Evolutionary conservation across 202 grass and related monocot genomes (phyloP).

Genomic region (Brachypodium distachyon): DNA sequence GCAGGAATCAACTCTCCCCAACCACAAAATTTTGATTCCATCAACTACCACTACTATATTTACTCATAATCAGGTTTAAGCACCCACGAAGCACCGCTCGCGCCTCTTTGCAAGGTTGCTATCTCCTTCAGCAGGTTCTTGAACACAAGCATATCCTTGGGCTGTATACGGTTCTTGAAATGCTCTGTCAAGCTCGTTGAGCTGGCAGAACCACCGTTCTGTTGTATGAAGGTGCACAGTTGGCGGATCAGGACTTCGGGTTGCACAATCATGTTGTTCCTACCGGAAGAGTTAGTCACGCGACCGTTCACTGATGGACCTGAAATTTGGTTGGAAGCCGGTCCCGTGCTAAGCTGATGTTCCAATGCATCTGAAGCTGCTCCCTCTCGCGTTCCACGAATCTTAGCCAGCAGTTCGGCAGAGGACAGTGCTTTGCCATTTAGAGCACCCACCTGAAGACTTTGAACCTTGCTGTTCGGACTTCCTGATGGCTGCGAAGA

Average conservation of each 20-base stretch:
- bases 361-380: constrained; percentile 71
- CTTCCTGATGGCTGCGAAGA: constrained; percentile 31
- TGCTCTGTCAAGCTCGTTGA: constrained; percentile 66
- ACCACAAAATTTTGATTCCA: neutral
- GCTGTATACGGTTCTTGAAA: constrained; percentile 63
- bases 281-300: constrained; percentile 21
- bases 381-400: constrained; percentile 58
- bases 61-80: constrained; percentile 63
- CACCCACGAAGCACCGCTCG: constrained; percentile 50
- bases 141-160: constrained; percentile 69
- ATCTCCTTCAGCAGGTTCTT: constrained; percentile 86
- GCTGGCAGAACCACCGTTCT: constrained; percentile 42
- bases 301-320: constrained; percentile 16
- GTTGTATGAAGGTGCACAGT: constrained; percentile 75
- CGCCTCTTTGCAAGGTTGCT: constrained; percentile 50
- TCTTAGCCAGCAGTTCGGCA: constrained; percentile 65
- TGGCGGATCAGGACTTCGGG: constrained; percentile 74
- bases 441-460: constrained; percentile 54
- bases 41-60: constrained; percentile 7
- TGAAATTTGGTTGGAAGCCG: neutral
- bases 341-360: constrained; percentile 47
- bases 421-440: constrained; percentile 68
- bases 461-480: constrained; percentile 32
- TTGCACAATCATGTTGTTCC: constrained; percentile 44
- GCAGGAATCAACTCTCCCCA: neutral